Conservation (phyloP, 2,329 filamentous ascomycete species). For the Periconia digitata region DNA sequence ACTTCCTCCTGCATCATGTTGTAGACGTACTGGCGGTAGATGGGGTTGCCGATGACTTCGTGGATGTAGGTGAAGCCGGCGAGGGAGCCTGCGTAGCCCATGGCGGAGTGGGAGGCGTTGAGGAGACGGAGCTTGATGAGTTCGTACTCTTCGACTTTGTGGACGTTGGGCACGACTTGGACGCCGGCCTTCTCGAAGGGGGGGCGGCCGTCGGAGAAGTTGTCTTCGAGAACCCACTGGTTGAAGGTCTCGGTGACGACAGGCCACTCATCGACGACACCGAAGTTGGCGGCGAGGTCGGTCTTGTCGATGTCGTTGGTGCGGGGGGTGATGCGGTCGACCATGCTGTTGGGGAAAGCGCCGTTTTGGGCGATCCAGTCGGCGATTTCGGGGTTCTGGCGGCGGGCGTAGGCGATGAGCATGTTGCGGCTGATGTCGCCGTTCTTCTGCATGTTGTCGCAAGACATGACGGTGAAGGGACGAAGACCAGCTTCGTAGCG, state of each 20-base stretch:
- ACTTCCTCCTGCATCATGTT: constrained; percentile 35
- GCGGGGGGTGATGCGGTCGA: constrained; percentile 32
- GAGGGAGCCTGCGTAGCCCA: constrained; percentile 30
- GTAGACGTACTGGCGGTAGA: constrained; percentile 26
- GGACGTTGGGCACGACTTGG: constrained; percentile 28
- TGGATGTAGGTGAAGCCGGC: constrained; percentile 30
- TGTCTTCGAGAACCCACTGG: constrained; percentile 34
- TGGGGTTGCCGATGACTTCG: constrained; percentile 27
- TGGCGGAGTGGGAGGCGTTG: constrained; percentile 29
- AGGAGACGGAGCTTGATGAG: constrained; percentile 31
- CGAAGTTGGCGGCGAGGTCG: constrained; percentile 24
- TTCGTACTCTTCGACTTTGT: constrained; percentile 32
- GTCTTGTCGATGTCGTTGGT: constrained; percentile 25
- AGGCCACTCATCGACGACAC: constrained; percentile 28
- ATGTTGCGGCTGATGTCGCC: constrained; percentile 30
- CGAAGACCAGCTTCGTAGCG: constrained; percentile 27
- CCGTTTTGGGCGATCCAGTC: constrained; percentile 29
- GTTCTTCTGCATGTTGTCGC: constrained; percentile 36
- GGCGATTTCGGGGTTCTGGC: constrained; percentile 26
- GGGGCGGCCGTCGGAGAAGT: constrained; percentile 30
- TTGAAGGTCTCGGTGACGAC: constrained; percentile 33
- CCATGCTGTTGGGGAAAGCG: constrained; percentile 35
- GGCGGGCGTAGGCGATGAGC: constrained; percentile 25
- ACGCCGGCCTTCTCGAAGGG: constrained; percentile 32
- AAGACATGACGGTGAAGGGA: constrained; percentile 32